These are phyloP conservation scores for Xylaria nigripes DNA, from an alignment of 495 filamentous ascomycete genomes.

Conservation along the genomic window DNA sequence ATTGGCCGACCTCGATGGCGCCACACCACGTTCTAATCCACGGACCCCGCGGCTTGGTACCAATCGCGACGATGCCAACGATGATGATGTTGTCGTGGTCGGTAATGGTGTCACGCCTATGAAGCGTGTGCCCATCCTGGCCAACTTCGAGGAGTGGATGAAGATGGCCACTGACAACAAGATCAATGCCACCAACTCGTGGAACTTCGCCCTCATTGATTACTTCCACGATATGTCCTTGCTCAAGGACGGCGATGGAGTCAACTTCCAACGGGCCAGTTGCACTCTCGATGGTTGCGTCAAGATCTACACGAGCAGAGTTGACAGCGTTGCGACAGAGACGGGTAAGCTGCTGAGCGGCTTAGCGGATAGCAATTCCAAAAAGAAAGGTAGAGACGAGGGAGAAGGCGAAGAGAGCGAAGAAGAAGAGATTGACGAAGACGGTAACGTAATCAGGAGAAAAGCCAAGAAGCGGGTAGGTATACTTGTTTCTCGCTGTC, in stretches of 20 bases:
- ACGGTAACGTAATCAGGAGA: constrained; percentile 67
- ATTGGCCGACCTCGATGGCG: constrained; percentile 54
- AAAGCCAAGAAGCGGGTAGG: constrained; percentile 53
- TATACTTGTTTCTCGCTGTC: background rate
- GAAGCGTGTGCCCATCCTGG: constrained; percentile 90
- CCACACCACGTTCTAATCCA: constrained; percentile 47
- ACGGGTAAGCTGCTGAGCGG: constrained; percentile 94
- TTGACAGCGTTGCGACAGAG: constrained; percentile 96
- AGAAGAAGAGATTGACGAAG: constrained; percentile 64
- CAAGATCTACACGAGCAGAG: constrained; percentile 97
- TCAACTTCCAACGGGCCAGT: constrained; percentile 98
- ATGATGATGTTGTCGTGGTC: constrained; percentile 51
- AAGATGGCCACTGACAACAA: constrained; percentile 99
- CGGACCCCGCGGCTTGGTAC: constrained; percentile 45
- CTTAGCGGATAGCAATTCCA: constrained; percentile 81
- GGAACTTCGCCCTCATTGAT: constrained; percentile 98
- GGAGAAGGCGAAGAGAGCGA: constrained; percentile 67
- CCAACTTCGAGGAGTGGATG: constrained; percentile 99
- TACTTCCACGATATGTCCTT: constrained; percentile 99
- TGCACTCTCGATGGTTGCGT: constrained; percentile 97
- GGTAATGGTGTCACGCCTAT: constrained; percentile 81
- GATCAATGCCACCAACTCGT: constrained; percentile 97
- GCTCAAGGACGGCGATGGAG: constrained; percentile 88
- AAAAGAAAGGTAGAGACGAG: constrained; percentile 56
- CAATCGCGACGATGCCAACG: constrained; percentile 36